A percentile compares a stretch with the other conserved stretches of the same genome.
phyloP scores from a whole-genome alignment of 495 filamentous ascomycete species.

The Neurospora discreta region DNA sequence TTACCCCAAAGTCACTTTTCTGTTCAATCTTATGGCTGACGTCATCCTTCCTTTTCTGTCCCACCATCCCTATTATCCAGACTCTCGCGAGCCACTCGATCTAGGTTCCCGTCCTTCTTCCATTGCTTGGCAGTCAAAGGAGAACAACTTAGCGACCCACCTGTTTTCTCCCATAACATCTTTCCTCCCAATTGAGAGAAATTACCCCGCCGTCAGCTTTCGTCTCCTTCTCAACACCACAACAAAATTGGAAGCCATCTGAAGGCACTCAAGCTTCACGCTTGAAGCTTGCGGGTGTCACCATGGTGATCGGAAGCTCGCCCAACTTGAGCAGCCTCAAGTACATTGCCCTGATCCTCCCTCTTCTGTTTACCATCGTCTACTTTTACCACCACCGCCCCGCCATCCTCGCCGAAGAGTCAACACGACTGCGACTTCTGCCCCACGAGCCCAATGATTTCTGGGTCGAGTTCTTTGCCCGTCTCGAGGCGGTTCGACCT shows the following conservation, averaged over 20 bases:
- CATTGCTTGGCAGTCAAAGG: not conserved
- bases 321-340: not conserved
- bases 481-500: conserved; percentile 4
- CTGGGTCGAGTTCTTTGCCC: conserved; percentile 12
- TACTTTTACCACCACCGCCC: not conserved
- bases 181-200: not conserved
- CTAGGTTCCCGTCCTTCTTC: not conserved
- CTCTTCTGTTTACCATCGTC: conserved; percentile 1
- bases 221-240: not conserved
- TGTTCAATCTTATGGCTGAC: not conserved
- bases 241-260: not conserved
- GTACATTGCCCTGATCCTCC: not conserved
- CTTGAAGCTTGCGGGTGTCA: not conserved
- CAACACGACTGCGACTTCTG: not conserved
- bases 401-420: not conserved
- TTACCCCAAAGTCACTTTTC: not conserved
- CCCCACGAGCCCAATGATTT: conserved; percentile 1
- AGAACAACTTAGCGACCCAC: not conserved
- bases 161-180: not conserved
- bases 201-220: not conserved
- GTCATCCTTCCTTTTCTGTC: not conserved
- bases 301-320: not conserved
- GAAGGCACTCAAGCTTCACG: not conserved
- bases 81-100: not conserved
- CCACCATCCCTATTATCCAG: not conserved